These are phyloP conservation scores for Solanum clarkiae DNA, from an alignment of 257 asterid genomes.

Conservation along the genomic window DNA sequence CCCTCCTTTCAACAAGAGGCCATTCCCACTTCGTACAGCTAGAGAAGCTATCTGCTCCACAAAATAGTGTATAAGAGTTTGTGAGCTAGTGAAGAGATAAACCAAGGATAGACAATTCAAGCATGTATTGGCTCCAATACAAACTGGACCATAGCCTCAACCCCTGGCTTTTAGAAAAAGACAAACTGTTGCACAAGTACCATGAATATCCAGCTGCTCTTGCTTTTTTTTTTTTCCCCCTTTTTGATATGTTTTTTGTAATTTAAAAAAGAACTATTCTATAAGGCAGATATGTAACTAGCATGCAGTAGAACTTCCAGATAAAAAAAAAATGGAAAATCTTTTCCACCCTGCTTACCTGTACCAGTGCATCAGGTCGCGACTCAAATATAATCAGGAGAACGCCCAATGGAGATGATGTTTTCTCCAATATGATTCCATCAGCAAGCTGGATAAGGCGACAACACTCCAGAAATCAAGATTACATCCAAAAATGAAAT, in stretches of 20 bases:
- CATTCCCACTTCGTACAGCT: conserved; percentile 79
- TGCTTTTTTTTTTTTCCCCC: not conserved
- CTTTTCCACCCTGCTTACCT: conserved; percentile 27
- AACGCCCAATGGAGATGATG: conserved; percentile 65
- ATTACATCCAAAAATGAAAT: not conserved
- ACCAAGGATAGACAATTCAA: not conserved
- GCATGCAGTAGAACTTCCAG: not conserved
- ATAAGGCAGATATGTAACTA: not conserved
- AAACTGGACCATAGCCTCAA: not conserved
- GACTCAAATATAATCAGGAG: conserved; percentile 74
- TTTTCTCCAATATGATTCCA: conserved; percentile 62
- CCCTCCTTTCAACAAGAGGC: conserved; percentile 77
- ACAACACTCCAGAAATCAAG: not conserved
- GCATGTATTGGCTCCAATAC: not conserved
- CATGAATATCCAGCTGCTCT: not conserved
- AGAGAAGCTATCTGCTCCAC: conserved; percentile 64
- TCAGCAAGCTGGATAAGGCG: conserved; percentile 48
- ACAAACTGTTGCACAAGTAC: not conserved
- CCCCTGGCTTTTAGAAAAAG: not conserved
- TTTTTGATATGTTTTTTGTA: not conserved
- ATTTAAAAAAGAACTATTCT: not conserved
- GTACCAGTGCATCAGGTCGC: conserved; percentile 84
- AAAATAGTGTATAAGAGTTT: not conserved
- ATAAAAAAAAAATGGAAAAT: not conserved
- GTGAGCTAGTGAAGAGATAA: not conserved